These are phyloP conservation scores for Pelargonium nanum DNA, from an alignment of 345 rosid species.

Conservation along the genomic window DNA sequence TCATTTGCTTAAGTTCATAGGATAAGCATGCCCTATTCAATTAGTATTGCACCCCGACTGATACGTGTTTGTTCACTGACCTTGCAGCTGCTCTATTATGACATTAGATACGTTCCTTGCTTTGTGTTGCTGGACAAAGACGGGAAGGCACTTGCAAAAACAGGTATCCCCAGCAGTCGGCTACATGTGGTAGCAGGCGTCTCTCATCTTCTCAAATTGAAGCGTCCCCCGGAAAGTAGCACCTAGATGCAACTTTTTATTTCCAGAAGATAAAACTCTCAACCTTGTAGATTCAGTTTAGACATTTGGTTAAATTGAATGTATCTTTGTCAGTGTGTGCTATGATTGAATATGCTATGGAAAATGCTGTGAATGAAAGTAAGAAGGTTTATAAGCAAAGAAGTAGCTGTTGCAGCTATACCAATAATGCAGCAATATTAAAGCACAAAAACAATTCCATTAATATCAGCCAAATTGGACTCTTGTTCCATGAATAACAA, in stretches of 20 bases:
- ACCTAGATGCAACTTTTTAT: no score
- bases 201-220: constrained; percentile 77
- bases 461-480: not conserved
- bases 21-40: not conserved
- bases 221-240: constrained; percentile 21
- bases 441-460: not conserved
- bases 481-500: no score
- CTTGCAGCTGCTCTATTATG: constrained; percentile 82
- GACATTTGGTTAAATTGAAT: no score
- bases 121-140: constrained; percentile 78
- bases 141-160: constrained; percentile 71
- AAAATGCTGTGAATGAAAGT: not conserved
- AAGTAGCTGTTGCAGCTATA: no score
- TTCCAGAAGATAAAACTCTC: no score
- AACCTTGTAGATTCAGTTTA: no score
- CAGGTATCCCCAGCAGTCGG: constrained; percentile 79
- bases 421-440: not conserved
- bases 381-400: not conserved
- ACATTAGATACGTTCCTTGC: constrained; percentile 82
- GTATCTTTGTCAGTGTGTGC: no score
- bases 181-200: constrained; percentile 82
- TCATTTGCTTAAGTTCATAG: no score
- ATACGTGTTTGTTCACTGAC: not conserved
- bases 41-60: not conserved
- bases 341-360: no score